A percentile compares a stretch with the other conserved stretches of the same genome.
phyloP scores from a whole-genome alignment of 2,329 filamentous ascomycete genomes.

The Pestalotiopsis sp. region DNA sequence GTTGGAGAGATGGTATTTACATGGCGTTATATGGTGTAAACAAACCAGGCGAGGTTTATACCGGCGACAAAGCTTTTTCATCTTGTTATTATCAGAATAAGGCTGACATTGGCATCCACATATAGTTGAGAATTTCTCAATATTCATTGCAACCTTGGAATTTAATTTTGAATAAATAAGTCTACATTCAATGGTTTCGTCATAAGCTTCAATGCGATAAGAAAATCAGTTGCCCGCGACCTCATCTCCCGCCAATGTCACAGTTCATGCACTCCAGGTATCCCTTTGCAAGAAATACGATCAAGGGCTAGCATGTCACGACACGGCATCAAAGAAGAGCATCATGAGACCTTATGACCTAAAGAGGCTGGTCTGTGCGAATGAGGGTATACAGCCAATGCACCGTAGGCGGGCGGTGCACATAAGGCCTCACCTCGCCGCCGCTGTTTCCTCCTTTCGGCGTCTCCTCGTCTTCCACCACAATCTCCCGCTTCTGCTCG shows the following conservation, averaged over 20 bases:
- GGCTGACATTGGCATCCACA: background rate
- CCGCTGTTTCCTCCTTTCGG: background rate
- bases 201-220: too few relatives aligned
- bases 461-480: background rate
- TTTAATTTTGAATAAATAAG: too few relatives aligned
- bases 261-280: too few relatives aligned
- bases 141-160: too few relatives aligned
- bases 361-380: background rate
- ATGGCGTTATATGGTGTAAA: background rate
- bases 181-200: too few relatives aligned
- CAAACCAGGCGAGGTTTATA: background rate
- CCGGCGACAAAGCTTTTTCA: background rate
- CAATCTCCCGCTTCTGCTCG: constrained; percentile 6
- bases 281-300: too few relatives aligned
- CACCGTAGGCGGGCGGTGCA: constrained; percentile 8
- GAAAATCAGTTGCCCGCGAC: too few relatives aligned
- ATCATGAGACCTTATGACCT: background rate
- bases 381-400: constrained; percentile 12
- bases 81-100: background rate
- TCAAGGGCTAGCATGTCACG: background rate
- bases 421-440: background rate
- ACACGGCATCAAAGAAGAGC: background rate
- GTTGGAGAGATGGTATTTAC: background rate
- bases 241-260: too few relatives aligned
- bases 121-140: background rate